phyloP scores from a whole-genome alignment of 768 basidiomycete species.

The Fibroporia radiculosa region DNA sequence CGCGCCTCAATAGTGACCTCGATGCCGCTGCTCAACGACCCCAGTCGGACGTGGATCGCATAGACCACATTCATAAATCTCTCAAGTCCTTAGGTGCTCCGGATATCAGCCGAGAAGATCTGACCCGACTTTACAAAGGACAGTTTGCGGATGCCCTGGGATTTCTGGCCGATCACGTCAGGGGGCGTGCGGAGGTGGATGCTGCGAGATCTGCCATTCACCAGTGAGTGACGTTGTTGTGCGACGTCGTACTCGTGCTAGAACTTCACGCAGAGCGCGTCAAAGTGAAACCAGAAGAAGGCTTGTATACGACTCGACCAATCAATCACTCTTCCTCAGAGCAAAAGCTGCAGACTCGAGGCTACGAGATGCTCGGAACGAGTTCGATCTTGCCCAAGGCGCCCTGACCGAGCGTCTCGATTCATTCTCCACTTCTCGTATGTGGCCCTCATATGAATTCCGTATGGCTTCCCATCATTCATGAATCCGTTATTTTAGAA shows the following conservation, averaged over 20 bases:
- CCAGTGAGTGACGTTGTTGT: not conserved
- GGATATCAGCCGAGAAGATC: not conserved
- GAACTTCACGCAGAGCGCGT: too few relatives aligned
- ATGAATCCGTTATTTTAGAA: constrained; percentile 1
- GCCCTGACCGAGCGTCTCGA: not conserved
- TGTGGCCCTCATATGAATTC: too few relatives aligned
- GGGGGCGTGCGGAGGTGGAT: constrained; percentile 1
- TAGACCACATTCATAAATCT: too few relatives aligned
- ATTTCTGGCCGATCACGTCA: constrained; percentile 6
- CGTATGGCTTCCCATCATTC: too few relatives aligned
- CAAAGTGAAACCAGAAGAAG: too few relatives aligned
- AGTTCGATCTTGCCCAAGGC: not conserved
- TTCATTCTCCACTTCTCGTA: too few relatives aligned
- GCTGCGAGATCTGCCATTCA: constrained; percentile 2
- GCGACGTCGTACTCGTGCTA: too few relatives aligned
- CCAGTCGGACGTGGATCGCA: too few relatives aligned
- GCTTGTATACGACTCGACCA: too few relatives aligned
- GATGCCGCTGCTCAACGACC: too few relatives aligned
- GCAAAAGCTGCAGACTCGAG: not conserved
- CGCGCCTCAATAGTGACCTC: too few relatives aligned
- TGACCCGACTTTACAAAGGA: constrained; percentile 10
- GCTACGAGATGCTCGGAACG: not conserved
- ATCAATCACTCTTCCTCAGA: not conserved
- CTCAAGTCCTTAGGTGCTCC: too few relatives aligned
- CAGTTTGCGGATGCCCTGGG: constrained; percentile 8